Base-by-base conservation (phyloP, 2,329 filamentous ascomycete species). In the Sarocladium strictum region DNA sequence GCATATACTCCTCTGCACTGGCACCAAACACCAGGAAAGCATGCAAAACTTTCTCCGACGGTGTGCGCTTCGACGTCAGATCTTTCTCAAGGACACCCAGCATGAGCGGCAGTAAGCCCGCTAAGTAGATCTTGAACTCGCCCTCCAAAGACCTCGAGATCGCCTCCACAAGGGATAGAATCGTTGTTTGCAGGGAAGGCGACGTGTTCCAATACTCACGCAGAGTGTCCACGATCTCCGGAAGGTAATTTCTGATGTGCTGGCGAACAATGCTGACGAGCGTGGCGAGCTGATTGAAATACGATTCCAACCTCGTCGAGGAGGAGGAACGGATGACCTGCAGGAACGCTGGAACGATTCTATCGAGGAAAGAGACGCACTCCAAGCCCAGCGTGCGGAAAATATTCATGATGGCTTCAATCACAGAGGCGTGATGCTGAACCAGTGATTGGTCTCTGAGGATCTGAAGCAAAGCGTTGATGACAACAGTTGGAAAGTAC, bases 1-100 rank as follows among this genome's bases (percentile, higher is more conserved):
- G 94, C 94, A 99, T 99, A 69, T 99, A 99, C 68, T 99, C 94
- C 67, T 99, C 94, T 11, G 89, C 89, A 64, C 92, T 97, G 0
- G 92, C 87, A 1, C 95, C 95, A 67, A 99, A 99, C 1, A 99
- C 89, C 26, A 99, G 75, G 69, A 99, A 96, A 0, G 93, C 92
- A 66, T 97, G 94, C 23, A 99, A 77, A 3, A 99, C 92, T 62
- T 87, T 87, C 67, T 97, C 91, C 0, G 92, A 96, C 2, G 91
- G 87, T 14, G 83, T 79, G n/a, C 90, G 81, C 64, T 90, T 87
- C 1, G 80, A 74, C 1, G 87, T 87, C 9, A 76, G 78, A 65
- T 99, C 94, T 59, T 91, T 89, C 60, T 99, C 93, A 17, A 99
- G 79, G 2, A 96, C 89, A 23, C 90, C 89, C 2, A 99, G 84